These are phyloP conservation scores for Paramecium pentaurelia DNA, from an alignment of 73 alveolate species.

Conservation along the genomic window DNA sequence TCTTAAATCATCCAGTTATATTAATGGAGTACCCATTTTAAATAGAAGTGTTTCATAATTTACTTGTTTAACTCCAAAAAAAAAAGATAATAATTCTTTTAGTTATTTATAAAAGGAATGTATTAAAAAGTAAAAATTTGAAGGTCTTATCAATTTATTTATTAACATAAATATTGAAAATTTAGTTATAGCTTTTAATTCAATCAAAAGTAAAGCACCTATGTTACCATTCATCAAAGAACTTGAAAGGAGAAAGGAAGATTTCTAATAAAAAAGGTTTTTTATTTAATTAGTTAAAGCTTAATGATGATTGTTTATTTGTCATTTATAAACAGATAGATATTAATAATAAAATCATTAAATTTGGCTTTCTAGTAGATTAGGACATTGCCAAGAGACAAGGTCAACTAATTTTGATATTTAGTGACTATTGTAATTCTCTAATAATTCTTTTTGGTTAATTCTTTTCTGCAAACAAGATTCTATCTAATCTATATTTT, in stretches of 20 bases:
- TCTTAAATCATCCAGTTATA: neutral
- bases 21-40: neutral
- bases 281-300: neutral
- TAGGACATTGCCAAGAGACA: slow-evolving; percentile 22
- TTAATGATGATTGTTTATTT: neutral
- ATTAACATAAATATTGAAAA: neutral
- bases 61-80: neutral
- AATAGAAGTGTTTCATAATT: neutral
- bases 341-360: neutral
- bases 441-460: neutral
- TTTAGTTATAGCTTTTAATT: neutral
- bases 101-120: neutral
- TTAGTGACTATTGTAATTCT: neutral
- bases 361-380: neutral
- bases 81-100: neutral
- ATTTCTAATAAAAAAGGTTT: neutral
- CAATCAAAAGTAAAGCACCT: neutral
- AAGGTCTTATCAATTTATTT: neutral
- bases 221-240: neutral
- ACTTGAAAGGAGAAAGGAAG: neutral
- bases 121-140: neutral
- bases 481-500: neutral
- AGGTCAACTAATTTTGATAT: slow-evolving; percentile 2
- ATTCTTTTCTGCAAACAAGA: neutral
- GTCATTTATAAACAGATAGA: neutral